Conservation (phyloP, 2,329 filamentous ascomycete species). For the Pyrenophora seminiperda region DNA sequence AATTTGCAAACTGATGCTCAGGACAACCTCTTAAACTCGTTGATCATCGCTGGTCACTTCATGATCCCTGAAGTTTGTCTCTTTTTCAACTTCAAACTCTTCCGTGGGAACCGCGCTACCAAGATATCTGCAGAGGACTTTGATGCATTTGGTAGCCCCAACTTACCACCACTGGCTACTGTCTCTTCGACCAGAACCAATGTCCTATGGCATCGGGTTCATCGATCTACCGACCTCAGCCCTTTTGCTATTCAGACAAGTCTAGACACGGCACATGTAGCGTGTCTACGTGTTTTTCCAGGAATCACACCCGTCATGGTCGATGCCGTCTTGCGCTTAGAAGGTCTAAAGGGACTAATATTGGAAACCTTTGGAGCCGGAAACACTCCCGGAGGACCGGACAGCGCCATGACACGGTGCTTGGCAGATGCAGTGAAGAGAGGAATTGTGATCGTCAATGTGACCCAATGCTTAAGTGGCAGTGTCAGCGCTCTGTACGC, state of each 20-base stretch:
- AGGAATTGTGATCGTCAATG: slow-evolving; percentile 85
- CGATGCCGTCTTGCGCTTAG: slow-evolving; percentile 76
- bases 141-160: slow-evolving; percentile 87
- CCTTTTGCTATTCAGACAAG: slow-evolving; percentile 75
- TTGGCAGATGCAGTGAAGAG: slow-evolving; percentile 77
- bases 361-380: slow-evolving; percentile 93
- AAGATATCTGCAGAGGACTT: slow-evolving; percentile 88
- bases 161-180: slow-evolving; percentile 77
- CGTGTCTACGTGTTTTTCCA: slow-evolving; percentile 86
- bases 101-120: slow-evolving; percentile 84
- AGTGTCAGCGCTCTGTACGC: slow-evolving; percentile 51
- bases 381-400: slow-evolving; percentile 82
- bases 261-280: slow-evolving; percentile 85
- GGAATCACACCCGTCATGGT: slow-evolving; percentile 95
- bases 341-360: slow-evolving; percentile 79
- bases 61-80: slow-evolving; percentile 91
- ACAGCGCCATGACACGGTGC: slow-evolving; percentile 78
- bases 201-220: slow-evolving; percentile 78
- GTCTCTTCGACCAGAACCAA: slow-evolving; percentile 81
- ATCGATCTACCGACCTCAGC: slow-evolving; percentile 73
- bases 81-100: slow-evolving; percentile 91
- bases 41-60: slow-evolving; percentile 90
- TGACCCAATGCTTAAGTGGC: slow-evolving; percentile 77
- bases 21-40: slow-evolving; percentile 84
- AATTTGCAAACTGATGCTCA: slow-evolving; percentile 89